Evolutionary conservation across 306 rosid species (phyloP).

Genomic region (Mimosa bimucronata): DNA sequence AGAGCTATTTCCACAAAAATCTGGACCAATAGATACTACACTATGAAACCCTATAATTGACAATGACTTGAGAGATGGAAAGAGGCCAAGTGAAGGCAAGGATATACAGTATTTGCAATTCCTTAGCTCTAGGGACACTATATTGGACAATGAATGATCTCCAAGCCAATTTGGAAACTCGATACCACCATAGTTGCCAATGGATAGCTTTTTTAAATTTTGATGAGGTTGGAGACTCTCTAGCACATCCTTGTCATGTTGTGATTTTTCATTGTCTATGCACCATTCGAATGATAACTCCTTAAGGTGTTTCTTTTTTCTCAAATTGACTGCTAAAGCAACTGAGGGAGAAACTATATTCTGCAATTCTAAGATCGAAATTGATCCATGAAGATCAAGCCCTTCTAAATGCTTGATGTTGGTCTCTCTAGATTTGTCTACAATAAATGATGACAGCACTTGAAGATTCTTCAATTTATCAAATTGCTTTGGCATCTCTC

Average conservation of each 20-base stretch:
- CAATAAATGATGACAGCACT: not conserved
- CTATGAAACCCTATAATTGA: slow-evolving; percentile 6
- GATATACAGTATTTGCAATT: not conserved
- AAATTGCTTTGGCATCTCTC: not conserved
- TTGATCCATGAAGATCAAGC: too few relatives aligned
- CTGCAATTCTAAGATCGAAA: too few relatives aligned
- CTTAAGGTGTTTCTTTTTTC: not conserved
- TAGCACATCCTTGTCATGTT: not conserved
- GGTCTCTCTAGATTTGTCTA: not conserved
- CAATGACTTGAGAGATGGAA: slow-evolving; percentile 10
- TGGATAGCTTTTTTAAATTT: not conserved
- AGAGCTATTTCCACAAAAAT: slow-evolving; percentile 19
- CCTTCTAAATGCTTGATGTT: not conserved
- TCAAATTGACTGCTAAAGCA: too few relatives aligned
- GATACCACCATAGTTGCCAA: not conserved
- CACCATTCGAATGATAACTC: slow-evolving; percentile 16
- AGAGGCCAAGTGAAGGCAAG: slow-evolving; percentile 33
- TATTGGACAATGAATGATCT: not conserved
- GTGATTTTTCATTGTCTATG: too few relatives aligned
- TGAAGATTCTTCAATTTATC: not conserved
- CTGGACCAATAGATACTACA: not conserved
- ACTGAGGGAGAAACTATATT: too few relatives aligned
- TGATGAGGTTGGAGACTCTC: not conserved
- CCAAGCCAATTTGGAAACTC: slow-evolving; percentile 15
- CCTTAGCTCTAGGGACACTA: not conserved